Base-by-base conservation (phyloP, 2,329 filamentous ascomycete genomes). In the Fusarium sp. region DNA sequence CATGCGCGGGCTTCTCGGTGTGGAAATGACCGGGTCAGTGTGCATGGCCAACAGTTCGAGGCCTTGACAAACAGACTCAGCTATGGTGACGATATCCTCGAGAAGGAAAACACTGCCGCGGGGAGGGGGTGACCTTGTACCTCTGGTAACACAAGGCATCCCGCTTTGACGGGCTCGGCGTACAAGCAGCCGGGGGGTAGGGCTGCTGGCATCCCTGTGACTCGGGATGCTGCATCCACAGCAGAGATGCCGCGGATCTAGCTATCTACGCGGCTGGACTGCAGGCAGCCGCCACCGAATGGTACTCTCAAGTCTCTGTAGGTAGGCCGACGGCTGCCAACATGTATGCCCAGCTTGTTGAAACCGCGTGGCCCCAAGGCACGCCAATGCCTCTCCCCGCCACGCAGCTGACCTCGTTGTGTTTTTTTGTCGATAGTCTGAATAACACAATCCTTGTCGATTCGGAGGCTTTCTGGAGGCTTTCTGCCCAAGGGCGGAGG, bases 251-350 rank as follows among this genome's bases (percentile, higher is more conserved):
- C 27, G 60, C 47, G 66, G 69, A 69, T 77, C 72, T 75, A 65
- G 65, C 59, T 57, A 77, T 50, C 47, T 69, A 75, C 65, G 67
- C 65, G 72, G 65, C 31, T 57, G 35, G 20, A 45, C 50, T 77
- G 72, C 65, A 73, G 36, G 64, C 33, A 66, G 47, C 74, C 72
- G 52, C 31, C 38, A 45, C 35, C 62, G 63, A 50, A 35, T 36
- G 38, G 42, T 59, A 38, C 25, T 31, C 16, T 38, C 33, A 27
- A 25, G n/a, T 45, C 20, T 31, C 22, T 10, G 50, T 57, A n/a
- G 52, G 13, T 20, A 35, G 14, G 31, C 10, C 25, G 47, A 52
- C 47, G 47, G 47, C 10, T 54, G 18, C 18, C 27, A 33, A 20
- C 47, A 54, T 54, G 27, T n/a, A 18, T n/a, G 11, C 9, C 27